Evolutionary conservation across 345 rosid species (phyloP), one percentile per base, ranked within the genome.

Genomic region (sweet orange (Citrus sinensis)): DNA sequence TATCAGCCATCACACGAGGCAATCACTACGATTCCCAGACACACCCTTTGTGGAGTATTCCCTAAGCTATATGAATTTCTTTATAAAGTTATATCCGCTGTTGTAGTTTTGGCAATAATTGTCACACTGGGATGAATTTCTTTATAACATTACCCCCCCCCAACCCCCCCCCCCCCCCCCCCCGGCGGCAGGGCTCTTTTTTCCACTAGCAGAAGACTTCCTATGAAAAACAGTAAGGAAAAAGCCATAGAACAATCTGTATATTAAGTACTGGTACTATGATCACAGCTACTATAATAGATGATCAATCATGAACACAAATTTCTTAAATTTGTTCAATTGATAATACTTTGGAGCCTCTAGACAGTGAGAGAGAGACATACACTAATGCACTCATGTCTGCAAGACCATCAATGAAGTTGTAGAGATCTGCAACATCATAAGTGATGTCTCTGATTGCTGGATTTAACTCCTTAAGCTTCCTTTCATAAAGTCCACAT

Each of bases 351-450:
- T 54, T 19, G 20, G 58, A 77, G 69, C 16, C n/a, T 40, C 14
- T 16, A 22, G 29, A 55, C 64, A 51, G 65, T 39, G 68, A 54
- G 80, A 66, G 84, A 42, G 87, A 82, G 76, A 80, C 76, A 80
- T 85, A 94, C 98, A 94, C 97, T 88, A 94, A 79, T 59, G 97
- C 97, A 75, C 97, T 94, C 93, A 94, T 73, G 90, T 94, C 98
- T 24, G 91, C 85, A 73, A 94, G 95, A 76, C 98, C 98, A 63
- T 94, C 98, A 34, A 94, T 90, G 63, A 89, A 94, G 82, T 88
- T 92, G 92, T 90, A 92, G 49, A 94, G 98, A 85, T 94, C 97
- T 51, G 82, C 76, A 81, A 94, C 87, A 80, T 94, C 98, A 77
- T 94, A 94, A 56, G 86, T 83, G 81, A 94, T 84, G 85, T 91